phyloP scores from a whole-genome alignment of 768 basidiomycete genomes.

The Kwoniella bestiolae region DNA sequence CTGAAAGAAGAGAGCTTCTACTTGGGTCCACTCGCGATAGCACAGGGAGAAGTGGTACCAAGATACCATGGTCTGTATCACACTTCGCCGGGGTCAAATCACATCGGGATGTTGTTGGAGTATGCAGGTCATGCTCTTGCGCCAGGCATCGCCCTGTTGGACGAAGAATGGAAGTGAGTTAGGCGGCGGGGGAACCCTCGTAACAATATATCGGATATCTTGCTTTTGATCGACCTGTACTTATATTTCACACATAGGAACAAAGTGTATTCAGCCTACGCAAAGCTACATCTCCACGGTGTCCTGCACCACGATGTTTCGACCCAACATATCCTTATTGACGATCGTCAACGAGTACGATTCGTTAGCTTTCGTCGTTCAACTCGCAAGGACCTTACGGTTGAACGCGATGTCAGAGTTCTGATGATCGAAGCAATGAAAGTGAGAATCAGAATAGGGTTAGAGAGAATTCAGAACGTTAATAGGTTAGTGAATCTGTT shows the following conservation, averaged over 20 bases:
- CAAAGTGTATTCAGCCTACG: not conserved
- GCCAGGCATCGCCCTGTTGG: not conserved
- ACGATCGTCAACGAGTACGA: not conserved
- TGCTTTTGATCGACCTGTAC: not conserved
- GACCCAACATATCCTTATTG: not conserved
- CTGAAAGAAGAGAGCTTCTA: not conserved
- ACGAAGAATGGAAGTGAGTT: not conserved
- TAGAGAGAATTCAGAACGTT: not conserved
- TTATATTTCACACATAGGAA: not conserved
- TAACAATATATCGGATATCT: too few relatives aligned
- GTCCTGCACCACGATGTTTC: not conserved
- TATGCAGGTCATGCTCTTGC: not conserved
- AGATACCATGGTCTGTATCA: constrained; percentile 1
- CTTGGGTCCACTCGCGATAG: not conserved
- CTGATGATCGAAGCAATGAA: not conserved
- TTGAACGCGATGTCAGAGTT: not conserved
- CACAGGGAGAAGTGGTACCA: not conserved
- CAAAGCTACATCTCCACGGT: not conserved
- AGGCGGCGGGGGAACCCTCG: too few relatives aligned
- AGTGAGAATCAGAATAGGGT: not conserved
- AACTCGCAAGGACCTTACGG: not conserved
- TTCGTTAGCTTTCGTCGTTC: not conserved
- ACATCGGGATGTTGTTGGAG: not conserved
- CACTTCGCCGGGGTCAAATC: not conserved
- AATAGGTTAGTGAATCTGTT: not conserved